Conservation (phyloP, 164 flowering plant species). For the Magnolia kwangsiensis region DNA sequence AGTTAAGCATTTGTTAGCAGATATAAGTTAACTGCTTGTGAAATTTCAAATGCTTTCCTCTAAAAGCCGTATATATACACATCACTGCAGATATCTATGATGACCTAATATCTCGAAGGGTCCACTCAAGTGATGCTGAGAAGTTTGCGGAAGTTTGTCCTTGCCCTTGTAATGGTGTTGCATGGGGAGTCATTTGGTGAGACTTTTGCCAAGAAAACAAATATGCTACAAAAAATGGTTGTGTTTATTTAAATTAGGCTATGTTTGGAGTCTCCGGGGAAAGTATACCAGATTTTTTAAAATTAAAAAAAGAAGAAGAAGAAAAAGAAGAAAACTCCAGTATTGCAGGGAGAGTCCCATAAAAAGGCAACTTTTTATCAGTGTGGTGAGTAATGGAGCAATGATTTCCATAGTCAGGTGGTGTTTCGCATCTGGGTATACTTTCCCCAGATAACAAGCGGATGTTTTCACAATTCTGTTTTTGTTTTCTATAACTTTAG, state of each 20-base stretch:
- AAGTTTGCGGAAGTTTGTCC: constrained; percentile 90
- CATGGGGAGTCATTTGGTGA: constrained; percentile 89
- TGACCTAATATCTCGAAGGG: constrained; percentile 86
- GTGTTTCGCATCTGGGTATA: no score
- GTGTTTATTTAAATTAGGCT: not conserved
- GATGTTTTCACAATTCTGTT: not conserved
- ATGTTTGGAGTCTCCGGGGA: not conserved
- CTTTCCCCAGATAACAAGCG: not conserved
- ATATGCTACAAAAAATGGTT: not conserved
- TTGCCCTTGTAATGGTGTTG: constrained; percentile 80
- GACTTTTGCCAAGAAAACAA: constrained; percentile 5
- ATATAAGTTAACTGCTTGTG: not conserved
- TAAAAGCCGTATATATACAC: not conserved
- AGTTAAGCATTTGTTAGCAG: not conserved
- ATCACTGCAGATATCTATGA: constrained; percentile 73
- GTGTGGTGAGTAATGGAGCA: not conserved
- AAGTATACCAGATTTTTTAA: not conserved
- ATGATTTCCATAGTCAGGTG: not conserved
- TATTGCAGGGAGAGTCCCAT: no score
- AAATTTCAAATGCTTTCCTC: not conserved
- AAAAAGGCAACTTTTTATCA: no score
- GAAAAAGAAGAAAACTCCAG: no score
- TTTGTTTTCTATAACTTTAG: not conserved
- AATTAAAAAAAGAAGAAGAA: no score
- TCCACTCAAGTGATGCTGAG: constrained; percentile 87